Evolutionary conservation across 163 green algal genomes (phyloP).

Genomic region (Chloroidium sp.): DNA sequence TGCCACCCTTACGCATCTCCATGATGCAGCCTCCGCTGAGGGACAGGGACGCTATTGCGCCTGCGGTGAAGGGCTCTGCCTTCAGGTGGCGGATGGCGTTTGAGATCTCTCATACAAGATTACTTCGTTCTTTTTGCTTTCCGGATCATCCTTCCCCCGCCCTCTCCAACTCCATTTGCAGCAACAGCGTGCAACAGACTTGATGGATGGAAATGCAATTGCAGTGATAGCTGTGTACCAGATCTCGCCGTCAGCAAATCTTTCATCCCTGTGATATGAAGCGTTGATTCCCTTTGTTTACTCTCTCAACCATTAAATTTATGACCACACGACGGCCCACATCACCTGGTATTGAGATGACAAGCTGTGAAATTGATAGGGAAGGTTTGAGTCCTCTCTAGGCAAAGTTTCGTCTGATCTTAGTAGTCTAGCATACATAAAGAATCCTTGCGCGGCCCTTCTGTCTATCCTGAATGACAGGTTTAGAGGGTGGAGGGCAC

Average conservation of each 20-base stretch:
- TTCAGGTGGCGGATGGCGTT: background rate
- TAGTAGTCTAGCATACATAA: background rate
- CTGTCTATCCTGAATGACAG: background rate
- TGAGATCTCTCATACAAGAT: background rate
- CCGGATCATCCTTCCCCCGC: too few species aligned
- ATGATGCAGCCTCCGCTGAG: constrained; percentile 70
- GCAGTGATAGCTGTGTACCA: too few species aligned
- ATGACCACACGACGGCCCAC: too few species aligned
- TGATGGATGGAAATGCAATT: background rate
- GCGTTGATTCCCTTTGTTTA: too few species aligned
- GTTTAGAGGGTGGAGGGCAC: constrained; percentile 8
- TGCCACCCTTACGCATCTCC: constrained; percentile 61
- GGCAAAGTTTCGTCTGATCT: background rate
- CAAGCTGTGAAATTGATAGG: background rate
- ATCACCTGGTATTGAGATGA: too few species aligned
- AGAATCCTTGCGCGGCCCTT: background rate
- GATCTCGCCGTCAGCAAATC: too few species aligned
- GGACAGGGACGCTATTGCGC: constrained; percentile 76
- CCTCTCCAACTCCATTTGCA: too few species aligned
- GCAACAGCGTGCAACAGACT: background rate
- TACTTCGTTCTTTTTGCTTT: too few species aligned
- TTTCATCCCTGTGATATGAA: too few species aligned
- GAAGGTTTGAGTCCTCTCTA: background rate
- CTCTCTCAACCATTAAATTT: too few species aligned
- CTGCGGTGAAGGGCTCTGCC: constrained; percentile 14